Conservation (phyloP, 164 flowering plant genomes). For the Aristolochia fimbriata region DNA sequence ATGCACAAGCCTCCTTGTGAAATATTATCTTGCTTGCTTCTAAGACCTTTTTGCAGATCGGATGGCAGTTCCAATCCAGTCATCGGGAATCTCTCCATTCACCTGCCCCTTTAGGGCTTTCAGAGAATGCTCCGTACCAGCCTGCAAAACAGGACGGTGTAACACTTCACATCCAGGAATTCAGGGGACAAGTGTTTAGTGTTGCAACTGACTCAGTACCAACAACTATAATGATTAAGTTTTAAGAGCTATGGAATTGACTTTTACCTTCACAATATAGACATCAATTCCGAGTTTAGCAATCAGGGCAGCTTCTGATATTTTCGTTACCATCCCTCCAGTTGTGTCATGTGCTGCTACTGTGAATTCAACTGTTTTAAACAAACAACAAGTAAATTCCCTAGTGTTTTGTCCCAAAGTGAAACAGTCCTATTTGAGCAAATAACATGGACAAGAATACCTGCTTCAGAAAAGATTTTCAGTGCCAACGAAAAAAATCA, state of each 20-base stretch:
- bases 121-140: conserved; percentile 60
- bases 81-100: conserved; percentile 45
- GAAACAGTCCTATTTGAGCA: too few species aligned
- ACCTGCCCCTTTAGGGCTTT: conserved; percentile 69
- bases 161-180: not conserved
- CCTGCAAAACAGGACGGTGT: conserved; percentile 32
- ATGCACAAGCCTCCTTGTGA: not conserved
- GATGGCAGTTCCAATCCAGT: conserved; percentile 87
- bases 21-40: not conserved
- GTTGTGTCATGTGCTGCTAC: conserved; percentile 94
- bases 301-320: conserved; percentile 87
- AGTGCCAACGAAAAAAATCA: too few species aligned
- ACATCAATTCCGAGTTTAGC: conserved; percentile 89
- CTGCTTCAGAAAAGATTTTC: too few species aligned
- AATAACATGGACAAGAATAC: too few species aligned
- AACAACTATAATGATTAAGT: not conserved
- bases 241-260: not conserved
- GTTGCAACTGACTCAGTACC: not conserved
- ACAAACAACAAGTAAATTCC: not conserved
- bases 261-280: conserved; percentile 73
- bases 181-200: not conserved
- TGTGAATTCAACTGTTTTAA: conserved; percentile 54
- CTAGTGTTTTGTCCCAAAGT: not conserved
- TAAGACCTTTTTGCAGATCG: conserved; percentile 18
- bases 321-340: conserved; percentile 93